phyloP scores from a whole-genome alignment of 2,329 filamentous ascomycete genomes.

The Aplosporella prunicola region DNA sequence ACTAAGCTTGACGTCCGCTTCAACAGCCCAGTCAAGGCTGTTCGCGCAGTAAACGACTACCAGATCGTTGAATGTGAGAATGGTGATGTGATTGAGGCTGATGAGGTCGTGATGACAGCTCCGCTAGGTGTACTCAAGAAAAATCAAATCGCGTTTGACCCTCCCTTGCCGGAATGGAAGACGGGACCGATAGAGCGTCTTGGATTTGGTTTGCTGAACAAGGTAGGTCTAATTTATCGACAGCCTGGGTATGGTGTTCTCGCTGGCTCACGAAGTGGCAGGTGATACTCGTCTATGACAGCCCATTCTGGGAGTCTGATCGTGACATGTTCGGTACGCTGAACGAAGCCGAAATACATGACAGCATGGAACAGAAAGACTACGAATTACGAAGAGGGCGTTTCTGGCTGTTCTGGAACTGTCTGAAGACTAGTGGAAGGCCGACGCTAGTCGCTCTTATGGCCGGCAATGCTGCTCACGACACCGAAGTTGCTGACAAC shows the following conservation, averaged over 20 bases:
- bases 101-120: constrained; percentile 81
- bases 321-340: constrained; percentile 92
- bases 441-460: constrained; percentile 83
- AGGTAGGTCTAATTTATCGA: constrained; percentile 45
- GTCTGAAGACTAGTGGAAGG: constrained; percentile 77
- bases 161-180: constrained; percentile 83
- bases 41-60: constrained; percentile 50
- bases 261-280: no score
- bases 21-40: constrained; percentile 60
- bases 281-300: constrained; percentile 77
- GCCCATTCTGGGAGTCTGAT: constrained; percentile 81
- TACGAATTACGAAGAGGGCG: constrained; percentile 74
- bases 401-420: constrained; percentile 98
- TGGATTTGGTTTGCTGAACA: constrained; percentile 91
- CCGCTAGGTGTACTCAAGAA: constrained; percentile 87
- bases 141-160: constrained; percentile 74
- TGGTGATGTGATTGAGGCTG: constrained; percentile 68
- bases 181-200: constrained; percentile 67
- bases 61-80: constrained; percentile 60
- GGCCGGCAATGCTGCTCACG: constrained; percentile 87
- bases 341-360: constrained; percentile 58
- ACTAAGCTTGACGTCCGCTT: constrained; percentile 67
- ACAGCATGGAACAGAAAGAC: constrained; percentile 68
- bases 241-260: background rate
- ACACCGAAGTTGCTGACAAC: constrained; percentile 70